Conservation (phyloP, 2,329 filamentous ascomycete species). For the Fusarium brevicatenulatum region DNA sequence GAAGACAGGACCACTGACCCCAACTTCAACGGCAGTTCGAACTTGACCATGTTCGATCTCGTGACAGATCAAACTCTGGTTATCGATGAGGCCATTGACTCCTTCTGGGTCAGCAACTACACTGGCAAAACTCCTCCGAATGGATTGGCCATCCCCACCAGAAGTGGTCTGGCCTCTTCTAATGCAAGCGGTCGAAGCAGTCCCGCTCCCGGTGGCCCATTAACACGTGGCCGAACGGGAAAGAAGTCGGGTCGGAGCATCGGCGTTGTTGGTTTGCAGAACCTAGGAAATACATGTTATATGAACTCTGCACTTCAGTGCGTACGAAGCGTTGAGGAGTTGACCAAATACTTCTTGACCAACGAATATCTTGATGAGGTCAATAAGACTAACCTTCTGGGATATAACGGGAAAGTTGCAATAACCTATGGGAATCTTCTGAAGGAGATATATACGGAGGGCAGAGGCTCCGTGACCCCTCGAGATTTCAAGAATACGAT, state of each 20-base stretch:
- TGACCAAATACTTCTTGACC: constrained; percentile 89
- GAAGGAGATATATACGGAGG: constrained; percentile 79
- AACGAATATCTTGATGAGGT: constrained; percentile 81
- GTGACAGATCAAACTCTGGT: constrained; percentile 80
- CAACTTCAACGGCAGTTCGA: constrained; percentile 81
- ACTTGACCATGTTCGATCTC: constrained; percentile 73
- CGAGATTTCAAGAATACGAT: constrained; percentile 84
- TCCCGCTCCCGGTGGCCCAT: constrained; percentile 65
- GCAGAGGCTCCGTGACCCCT: constrained; percentile 76
- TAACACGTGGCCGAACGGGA: constrained; percentile 77
- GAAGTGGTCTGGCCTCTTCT: constrained; percentile 42
- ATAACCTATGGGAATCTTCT: constrained; percentile 82
- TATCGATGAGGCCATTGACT: constrained; percentile 79
- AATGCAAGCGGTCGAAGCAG: constrained; percentile 74
- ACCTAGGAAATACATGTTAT: constrained; percentile 97
- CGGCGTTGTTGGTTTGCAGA: constrained; percentile 85
- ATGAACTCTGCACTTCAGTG: constrained; percentile 99
- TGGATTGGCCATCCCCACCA: constrained; percentile 51
- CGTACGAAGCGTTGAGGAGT: constrained; percentile 89
- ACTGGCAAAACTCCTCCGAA: constrained; percentile 47
- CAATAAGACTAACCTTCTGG: constrained; percentile 85
- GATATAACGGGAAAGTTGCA: constrained; percentile 88
- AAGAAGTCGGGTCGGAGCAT: constrained; percentile 75
- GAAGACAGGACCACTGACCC: constrained; percentile 75
- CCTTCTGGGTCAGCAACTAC: constrained; percentile 64